Base-by-base conservation (phyloP, 2,329 filamentous ascomycete genomes). In the Hypoxylon sp. region DNA sequence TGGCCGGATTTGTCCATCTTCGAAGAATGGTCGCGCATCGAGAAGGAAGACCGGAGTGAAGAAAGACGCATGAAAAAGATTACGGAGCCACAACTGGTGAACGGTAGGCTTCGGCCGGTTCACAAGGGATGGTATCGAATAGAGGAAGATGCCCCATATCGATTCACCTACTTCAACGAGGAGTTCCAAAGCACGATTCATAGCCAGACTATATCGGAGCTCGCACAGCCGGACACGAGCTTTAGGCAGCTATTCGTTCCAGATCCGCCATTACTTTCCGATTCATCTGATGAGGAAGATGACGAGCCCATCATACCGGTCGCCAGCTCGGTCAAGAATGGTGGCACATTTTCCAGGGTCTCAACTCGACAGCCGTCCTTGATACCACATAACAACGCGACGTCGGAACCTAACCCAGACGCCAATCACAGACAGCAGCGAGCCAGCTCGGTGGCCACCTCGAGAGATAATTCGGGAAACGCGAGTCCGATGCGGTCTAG, bases 151-250 rank as follows among this genome's bases (percentile, higher is more conserved):
- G 87, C 89, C 0, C 95, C 95, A 0, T 98, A 96, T 73, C 86
- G 95, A 21, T 99, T 97, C 73, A 98, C 95, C 0, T 99, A 99
- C 74, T 99, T 99, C 81, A 98, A 98, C 74, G 95, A 98, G 72
- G 92, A 97, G 62, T 92, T 98, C 53, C 89, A 92, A 69, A 96
- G 91, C 73, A 99, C 95, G 0, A 96, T 99, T 60, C 95, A 99
- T 74, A 95, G 92, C 58, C 91, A 96, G 74, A 95, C 90, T 0
- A 97, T 99, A 55, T 96, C 92, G 2, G 95, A 97, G 72, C 83
- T 99, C 17, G 84, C 96, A 7, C 92, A 97, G 66, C 88, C 91
- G 0, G 95, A 92, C 4, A 84, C 88, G 58, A 90, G 85, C 38
- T 99, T 99, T 73, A 83, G 83, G 57, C 91, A 97, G 67, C 83